Evolutionary conservation across 1,284 basidiomycete genomes (phyloP), one percentile per base, ranked within the genome.

Genomic region (Naganishia albida): DNA sequence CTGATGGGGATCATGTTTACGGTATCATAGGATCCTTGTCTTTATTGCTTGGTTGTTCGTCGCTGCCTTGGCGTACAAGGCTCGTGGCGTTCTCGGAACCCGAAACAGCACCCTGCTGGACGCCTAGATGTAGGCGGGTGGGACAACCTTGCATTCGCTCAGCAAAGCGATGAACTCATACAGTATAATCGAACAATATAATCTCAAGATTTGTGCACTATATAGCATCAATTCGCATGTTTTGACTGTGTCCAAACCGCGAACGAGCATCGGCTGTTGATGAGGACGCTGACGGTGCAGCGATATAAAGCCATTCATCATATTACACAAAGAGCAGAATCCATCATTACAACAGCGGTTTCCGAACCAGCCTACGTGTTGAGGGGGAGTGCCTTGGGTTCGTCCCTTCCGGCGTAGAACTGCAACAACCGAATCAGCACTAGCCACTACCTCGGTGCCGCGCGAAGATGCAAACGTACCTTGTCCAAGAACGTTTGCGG

Each of bases 401-500:
- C 76, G 71, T 80, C 78, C 65, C 76, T 69, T 34, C 77, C 74
- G 8, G 77, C 73, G 66, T 75, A 76, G 74, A 80, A 80, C 67
- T 70, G 63, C 25, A 34, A 4, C 3, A 34, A 38, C 18, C 15
- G 1, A 20, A 52, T 44, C 40, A 30, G 49, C 39, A 38, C 8
- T 18, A 13, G 26, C 8, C 10, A 2, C 30, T 30, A 7, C 15
- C 8, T n/a, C 23, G 18, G 30, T n/a, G n/a, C n/a, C n/a, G n/a
- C 23, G 48, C 26, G 23, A 39, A 18, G 26, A 26, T 28, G 23
- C 38, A 20, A n/a, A 63, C 65, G 34, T 49, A 71, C 71, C 68
- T 80, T 80, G 57, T 80, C 77, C 67, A 80, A 72, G 75, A 80
- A 80, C 2, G 79, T 77, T 55, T 72, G 68, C 25, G 78, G 79